Evolutionary conservation across 108 stramenopile genomes (phyloP).

Genomic region (Aureococcus anophagefferens): DNA sequence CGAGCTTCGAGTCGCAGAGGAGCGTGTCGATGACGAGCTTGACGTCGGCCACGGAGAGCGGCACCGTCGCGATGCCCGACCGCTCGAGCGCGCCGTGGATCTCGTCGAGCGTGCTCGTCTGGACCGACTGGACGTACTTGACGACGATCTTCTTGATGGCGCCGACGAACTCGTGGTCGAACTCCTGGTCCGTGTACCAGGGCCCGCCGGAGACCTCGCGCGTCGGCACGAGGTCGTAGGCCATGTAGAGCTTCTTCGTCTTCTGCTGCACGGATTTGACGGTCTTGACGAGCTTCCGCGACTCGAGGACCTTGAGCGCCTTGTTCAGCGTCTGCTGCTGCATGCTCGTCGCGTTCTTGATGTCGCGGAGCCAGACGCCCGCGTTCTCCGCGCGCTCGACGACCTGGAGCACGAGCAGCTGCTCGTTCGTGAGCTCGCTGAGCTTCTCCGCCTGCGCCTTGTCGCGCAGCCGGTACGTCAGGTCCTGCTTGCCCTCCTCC

Average conservation of each 20-base stretch:
- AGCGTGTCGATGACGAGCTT: constrained; percentile 28
- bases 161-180: constrained; percentile 46
- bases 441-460: background rate
- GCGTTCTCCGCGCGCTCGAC: constrained; percentile 38
- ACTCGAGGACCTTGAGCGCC: constrained; percentile 37
- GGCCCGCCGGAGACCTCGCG: constrained; percentile 47
- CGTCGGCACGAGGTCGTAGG: constrained; percentile 40
- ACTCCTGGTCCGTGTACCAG: constrained; percentile 44
- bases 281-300: constrained; percentile 39
- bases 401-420: constrained; percentile 45
- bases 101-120: background rate
- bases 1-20: constrained; percentile 7
- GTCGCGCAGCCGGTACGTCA: background rate
- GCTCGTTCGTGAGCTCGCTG: constrained; percentile 27
- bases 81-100: background rate
- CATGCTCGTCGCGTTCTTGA: constrained; percentile 30
- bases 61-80: constrained; percentile 28
- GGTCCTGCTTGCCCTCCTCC: background rate
- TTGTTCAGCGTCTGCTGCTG: constrained; percentile 41
- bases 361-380: constrained; percentile 49
- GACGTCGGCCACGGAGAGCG: constrained; percentile 31
- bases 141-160: constrained; percentile 23
- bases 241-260: constrained; percentile 50
- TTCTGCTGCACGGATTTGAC: constrained; percentile 43
- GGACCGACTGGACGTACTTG: background rate